Evolutionary conservation across 2,329 filamentous ascomycete species (phyloP), one percentile per base, ranked within the genome.

Genomic region (Colletotrichum brevisporum): DNA sequence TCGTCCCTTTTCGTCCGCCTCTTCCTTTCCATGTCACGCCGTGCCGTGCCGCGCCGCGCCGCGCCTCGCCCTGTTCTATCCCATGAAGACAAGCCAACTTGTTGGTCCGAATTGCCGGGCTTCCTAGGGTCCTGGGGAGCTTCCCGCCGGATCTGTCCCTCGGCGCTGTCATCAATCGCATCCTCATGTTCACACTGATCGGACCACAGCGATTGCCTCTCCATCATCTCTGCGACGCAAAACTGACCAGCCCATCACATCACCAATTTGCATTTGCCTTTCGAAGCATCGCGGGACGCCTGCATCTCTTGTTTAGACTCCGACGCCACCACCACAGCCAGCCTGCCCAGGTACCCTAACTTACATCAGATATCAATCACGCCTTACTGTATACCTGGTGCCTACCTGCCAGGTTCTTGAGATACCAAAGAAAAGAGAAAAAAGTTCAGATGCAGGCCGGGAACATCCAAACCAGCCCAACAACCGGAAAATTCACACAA

Each of bases 1-100:
- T 36, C 63, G 50, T 60, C 55, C 55, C 51, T 69, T 67, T 61
- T 61, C 43, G 26, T 67, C 61, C 54, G 48, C 39, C 47, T 53
- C 41, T 59, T 61, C 48, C 61, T 59, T 55, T 54, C 5, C 26
- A 59, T 59, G 45, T 39, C 41, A 39, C 52, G 21, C 16, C 39
- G 12, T 67, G 41, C 36, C 26, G 10, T 48, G 51, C 52, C 18
- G 27, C 10, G 27, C 27, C 27, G 31, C 31, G 31, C 31, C 31
- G 31, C 31, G 31, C 31, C 31, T 36, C 8, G 31, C 8, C 31
- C 31, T 36, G 31, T 36, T 36, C 31, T 36, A 36, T 36, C 6
- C 24, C 39, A 41, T 45, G n/a, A 45, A 6, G 41, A 43, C 16
- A 52, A 61, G 57, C 45, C 47, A 51, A 41, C 8, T 43, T 43